Percentiles rank a stretch among this genome's conserved stretches.
phyloP scores from a whole-genome alignment of 192 early-diverging fungal species.

The Physocladia obscura region DNA sequence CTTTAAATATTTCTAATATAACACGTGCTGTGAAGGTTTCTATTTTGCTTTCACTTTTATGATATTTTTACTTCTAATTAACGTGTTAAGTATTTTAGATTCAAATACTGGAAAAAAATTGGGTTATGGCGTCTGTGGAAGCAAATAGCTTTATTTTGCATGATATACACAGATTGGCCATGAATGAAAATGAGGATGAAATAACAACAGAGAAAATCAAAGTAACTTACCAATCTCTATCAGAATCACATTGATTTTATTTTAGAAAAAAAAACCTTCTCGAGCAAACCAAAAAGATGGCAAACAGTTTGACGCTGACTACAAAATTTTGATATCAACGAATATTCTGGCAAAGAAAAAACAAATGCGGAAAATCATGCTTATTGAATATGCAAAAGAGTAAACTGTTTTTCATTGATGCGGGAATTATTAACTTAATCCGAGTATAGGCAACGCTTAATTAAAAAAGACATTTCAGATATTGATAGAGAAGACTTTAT shows the following conservation, averaged over 20 bases:
- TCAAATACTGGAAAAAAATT: conserved; percentile 51
- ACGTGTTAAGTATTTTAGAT: conserved; percentile 30
- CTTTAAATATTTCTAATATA: conserved; percentile 27
- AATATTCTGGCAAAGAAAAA: conserved; percentile 44
- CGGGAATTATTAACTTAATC: too few species aligned
- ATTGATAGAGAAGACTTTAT: conserved; percentile 33
- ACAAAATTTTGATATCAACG: conserved; percentile 37
- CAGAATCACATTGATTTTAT: background rate
- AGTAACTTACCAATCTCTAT: background rate
- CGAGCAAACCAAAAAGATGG: conserved; percentile 6
- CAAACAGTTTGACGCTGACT: conserved; percentile 43
- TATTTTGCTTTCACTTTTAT: too few species aligned
- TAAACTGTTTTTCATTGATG: conserved; percentile 1
- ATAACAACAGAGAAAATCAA: conserved; percentile 29
- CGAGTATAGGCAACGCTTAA: too few species aligned
- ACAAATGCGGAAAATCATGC: conserved; percentile 47
- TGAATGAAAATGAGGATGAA: conserved; percentile 38
- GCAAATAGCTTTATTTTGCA: conserved; percentile 36
- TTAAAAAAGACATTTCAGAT: conserved; percentile 29
- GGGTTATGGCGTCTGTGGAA: conserved; percentile 45
- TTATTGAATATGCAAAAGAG: conserved; percentile 48
- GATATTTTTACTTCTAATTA: background rate
- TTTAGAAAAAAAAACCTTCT: conserved; percentile 3
- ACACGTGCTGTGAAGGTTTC: conserved; percentile 39
- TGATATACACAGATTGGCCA: conserved; percentile 38